phyloP scores from a whole-genome alignment of 139 green algal species.

The Raphidocelis subcapitata region DNA sequence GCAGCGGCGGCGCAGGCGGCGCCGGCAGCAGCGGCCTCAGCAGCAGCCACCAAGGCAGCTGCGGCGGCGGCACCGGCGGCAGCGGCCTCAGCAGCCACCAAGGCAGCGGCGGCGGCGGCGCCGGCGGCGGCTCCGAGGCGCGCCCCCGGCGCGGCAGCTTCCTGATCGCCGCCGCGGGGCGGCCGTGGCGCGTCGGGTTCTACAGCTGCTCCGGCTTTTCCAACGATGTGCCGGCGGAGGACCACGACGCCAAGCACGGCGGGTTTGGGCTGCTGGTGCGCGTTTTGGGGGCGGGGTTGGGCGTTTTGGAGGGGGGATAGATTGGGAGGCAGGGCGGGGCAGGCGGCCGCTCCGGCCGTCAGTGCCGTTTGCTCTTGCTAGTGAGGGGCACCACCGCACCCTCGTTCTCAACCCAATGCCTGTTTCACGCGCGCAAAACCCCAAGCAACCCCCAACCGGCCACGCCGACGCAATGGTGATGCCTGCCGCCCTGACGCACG shows the following conservation, averaged over 20 bases:
- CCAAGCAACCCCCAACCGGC: too few species aligned
- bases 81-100: background rate
- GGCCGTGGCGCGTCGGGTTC: conserved; percentile 25
- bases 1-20: background rate
- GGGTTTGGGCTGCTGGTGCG: conserved; percentile 30
- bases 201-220: conserved; percentile 32
- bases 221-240: conserved; percentile 4
- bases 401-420: too few species aligned
- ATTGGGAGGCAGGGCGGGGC: too few species aligned
- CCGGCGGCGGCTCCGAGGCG: background rate
- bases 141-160: background rate
- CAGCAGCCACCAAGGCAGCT: background rate
- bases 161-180: background rate
- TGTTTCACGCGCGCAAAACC: too few species aligned
- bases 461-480: too few species aligned
- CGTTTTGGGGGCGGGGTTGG: background rate
- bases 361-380: too few species aligned
- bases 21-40: background rate
- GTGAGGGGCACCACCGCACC: too few species aligned
- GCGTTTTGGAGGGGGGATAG: too few species aligned
- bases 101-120: background rate
- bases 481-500: too few species aligned
- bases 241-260: background rate
- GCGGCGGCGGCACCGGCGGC: background rate
- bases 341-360: too few species aligned